These are phyloP conservation scores for Calonectria henricotiae DNA, from an alignment of 2,329 filamentous ascomycete genomes.

Conservation along the genomic window DNA sequence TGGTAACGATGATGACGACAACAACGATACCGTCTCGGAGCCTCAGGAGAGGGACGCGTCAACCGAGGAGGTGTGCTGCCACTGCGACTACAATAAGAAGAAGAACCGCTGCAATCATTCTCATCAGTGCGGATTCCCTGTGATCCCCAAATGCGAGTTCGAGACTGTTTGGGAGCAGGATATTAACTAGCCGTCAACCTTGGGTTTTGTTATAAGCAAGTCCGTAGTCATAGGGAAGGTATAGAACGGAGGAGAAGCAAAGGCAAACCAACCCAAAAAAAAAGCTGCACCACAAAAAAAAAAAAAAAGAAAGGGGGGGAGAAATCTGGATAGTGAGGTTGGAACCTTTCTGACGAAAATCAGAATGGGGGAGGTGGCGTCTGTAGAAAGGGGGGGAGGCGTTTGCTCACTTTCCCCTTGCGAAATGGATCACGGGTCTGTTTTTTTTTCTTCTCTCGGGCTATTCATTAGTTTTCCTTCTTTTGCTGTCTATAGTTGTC, in stretches of 20 bases:
- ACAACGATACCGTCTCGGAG: background rate
- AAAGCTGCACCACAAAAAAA: background rate
- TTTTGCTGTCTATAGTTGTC: conserved; percentile 17
- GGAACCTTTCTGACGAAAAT: conserved; percentile 2
- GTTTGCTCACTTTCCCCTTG: conserved; percentile 5
- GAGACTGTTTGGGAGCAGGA: background rate
- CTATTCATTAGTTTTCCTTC: conserved; percentile 21
- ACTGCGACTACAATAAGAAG: background rate
- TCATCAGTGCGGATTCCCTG: background rate
- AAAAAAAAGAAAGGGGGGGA: background rate
- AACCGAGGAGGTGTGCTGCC: background rate
- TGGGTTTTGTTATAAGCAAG: too few relatives aligned
- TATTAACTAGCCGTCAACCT: background rate
- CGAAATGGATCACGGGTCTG: conserved; percentile 1
- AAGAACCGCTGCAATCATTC: background rate
- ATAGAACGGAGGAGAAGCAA: background rate
- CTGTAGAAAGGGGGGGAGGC: background rate
- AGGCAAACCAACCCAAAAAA: background rate
- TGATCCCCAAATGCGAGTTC: background rate
- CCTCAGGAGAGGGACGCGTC: background rate
- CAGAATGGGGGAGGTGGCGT: conserved; percentile 2
- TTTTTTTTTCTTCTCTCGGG: background rate
- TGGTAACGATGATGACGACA: background rate
- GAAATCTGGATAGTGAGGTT: background rate
- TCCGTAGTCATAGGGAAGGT: background rate